Conservation (phyloP, 1,139 yeast genomes). For the Pneumocystis wakefieldiae region DNA sequence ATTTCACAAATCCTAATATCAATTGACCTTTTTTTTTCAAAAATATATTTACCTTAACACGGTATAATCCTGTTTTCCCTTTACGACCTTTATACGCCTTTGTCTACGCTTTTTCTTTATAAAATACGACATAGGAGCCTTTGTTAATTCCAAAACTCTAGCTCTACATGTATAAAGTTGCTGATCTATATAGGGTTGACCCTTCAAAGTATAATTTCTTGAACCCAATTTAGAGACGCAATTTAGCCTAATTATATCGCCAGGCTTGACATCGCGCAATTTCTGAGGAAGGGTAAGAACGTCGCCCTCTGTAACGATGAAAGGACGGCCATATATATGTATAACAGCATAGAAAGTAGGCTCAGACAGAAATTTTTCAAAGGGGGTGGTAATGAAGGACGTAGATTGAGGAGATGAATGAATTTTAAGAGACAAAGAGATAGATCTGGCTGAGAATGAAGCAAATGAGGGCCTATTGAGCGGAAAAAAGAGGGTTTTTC, state of each 20-base stretch:
- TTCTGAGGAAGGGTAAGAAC: conserved; percentile 47
- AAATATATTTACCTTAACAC: conserved; percentile 34
- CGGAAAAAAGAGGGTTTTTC: no score
- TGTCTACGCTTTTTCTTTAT: conserved; percentile 62
- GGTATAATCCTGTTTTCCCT: conserved; percentile 68
- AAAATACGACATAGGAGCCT: conserved; percentile 60
- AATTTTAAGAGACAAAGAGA: background rate
- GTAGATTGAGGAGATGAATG: background rate
- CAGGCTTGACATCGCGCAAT: conserved; percentile 23
- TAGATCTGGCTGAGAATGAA: no score
- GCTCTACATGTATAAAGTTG: conserved; percentile 51
- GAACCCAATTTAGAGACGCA: conserved; percentile 76
- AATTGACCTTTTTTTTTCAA: background rate
- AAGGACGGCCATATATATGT: conserved; percentile 70
- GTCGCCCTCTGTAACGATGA: conserved; percentile 85
- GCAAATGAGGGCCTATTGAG: no score
- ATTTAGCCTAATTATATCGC: conserved; percentile 57
- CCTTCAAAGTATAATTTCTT: conserved; percentile 56
- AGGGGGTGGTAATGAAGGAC: background rate
- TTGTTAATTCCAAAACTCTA: conserved; percentile 69
- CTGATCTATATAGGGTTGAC: conserved; percentile 37
- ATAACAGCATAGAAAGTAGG: conserved; percentile 49
- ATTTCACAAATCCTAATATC: background rate
- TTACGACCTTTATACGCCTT: conserved; percentile 66
- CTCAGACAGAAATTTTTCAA: conserved; percentile 18